Conservation (phyloP, 2,329 filamentous ascomycete species). For the Aspergillus jensenii region DNA sequence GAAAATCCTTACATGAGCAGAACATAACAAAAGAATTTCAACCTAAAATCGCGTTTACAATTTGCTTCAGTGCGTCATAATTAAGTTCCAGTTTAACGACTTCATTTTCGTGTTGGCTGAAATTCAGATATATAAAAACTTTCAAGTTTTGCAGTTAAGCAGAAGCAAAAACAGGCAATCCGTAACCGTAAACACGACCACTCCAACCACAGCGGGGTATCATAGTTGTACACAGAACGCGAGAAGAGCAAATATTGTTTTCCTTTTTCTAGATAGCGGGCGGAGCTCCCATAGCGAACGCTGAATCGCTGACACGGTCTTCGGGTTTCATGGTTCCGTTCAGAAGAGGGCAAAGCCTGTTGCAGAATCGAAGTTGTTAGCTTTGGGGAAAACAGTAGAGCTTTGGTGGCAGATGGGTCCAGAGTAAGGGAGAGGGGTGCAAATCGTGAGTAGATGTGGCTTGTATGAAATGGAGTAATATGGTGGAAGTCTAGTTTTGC, state of each 20-base stretch:
- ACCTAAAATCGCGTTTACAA: neutral
- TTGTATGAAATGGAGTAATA: constrained; percentile 2
- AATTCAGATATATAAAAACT: neutral
- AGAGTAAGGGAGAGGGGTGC: neutral
- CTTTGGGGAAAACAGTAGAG: constrained; percentile 1
- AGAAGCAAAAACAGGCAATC: neutral
- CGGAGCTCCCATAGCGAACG: constrained; percentile 49
- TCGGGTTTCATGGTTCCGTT: constrained; percentile 74
- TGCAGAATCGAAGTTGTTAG: constrained; percentile 4
- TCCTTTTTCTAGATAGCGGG: constrained; percentile 21
- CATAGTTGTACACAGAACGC: constrained; percentile 1
- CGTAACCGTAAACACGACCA: neutral
- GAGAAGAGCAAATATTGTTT: neutral
- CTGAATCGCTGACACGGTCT: constrained; percentile 46
- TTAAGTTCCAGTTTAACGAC: neutral
- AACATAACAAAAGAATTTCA: neutral
- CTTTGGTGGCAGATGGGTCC: neutral
- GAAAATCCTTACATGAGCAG: neutral
- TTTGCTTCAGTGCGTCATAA: neutral
- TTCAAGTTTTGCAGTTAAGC: neutral
- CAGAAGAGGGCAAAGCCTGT: constrained; percentile 77
- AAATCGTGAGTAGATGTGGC: neutral
- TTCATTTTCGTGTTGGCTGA: neutral
- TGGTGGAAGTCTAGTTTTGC: neutral
- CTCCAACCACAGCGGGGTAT: constrained; percentile 5